A percentile compares a stretch with the other conserved stretches of the same genome.
Evolutionary conservation across 2,329 filamentous ascomycete genomes (phyloP).

Genomic region (Cercospora janseana): DNA sequence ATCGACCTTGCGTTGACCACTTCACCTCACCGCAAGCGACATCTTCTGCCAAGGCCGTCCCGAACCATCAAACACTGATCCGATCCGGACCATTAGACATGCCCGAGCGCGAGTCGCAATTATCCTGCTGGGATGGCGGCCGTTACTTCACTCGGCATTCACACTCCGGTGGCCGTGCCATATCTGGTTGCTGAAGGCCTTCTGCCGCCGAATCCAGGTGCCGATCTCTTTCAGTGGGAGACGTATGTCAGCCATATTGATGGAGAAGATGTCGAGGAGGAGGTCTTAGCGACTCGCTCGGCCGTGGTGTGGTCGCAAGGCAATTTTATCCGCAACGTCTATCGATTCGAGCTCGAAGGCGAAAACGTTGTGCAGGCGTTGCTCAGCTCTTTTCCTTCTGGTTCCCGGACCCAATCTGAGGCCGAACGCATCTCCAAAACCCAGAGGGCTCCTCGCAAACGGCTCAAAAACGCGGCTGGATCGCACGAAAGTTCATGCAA

Average conservation of each 20-base stretch:
- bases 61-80: no score
- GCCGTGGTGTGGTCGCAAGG: constrained; percentile 89
- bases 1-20: constrained; percentile 4
- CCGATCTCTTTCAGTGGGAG: constrained; percentile 73
- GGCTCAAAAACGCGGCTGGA: constrained; percentile 5
- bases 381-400: constrained; percentile 71
- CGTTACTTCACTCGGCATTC: constrained; percentile 85
- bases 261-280: constrained; percentile 61
- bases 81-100: constrained; percentile 25
- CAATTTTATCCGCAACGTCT: constrained; percentile 78
- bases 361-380: constrained; percentile 84
- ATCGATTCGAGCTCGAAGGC: constrained; percentile 81
- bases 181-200: constrained; percentile 81
- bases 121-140: constrained; percentile 66
- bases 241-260: constrained; percentile 50
- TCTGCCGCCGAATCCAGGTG: constrained; percentile 64
- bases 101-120: constrained; percentile 8
- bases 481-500: background rate
- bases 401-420: background rate
- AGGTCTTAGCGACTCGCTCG: constrained; percentile 71
- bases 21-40: constrained; percentile 6
- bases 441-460: constrained; percentile 10
- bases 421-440: constrained; percentile 4
- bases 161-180: constrained; percentile 78
- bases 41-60: no score